These are phyloP conservation scores for Actinomortierella wolfii DNA, from an alignment of 371 early-diverging fungal species.

Conservation along the genomic window DNA sequence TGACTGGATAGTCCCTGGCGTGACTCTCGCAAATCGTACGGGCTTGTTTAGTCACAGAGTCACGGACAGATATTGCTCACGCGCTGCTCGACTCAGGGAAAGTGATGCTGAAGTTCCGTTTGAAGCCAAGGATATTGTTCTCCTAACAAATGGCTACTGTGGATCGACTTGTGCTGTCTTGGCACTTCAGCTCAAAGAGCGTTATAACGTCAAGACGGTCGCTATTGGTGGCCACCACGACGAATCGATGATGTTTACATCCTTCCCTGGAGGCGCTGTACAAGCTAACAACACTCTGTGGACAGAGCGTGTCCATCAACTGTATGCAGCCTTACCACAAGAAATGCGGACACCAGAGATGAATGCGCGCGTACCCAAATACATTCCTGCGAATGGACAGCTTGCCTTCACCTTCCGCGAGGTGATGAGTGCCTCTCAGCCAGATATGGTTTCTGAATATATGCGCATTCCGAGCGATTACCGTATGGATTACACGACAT, in stretches of 20 bases:
- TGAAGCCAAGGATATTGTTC: conserved; percentile 19
- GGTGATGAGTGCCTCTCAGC: conserved; percentile 24
- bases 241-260: conserved; percentile 30
- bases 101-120: conserved; percentile 10
- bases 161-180: conserved; percentile 43
- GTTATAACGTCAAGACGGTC: conserved; percentile 24
- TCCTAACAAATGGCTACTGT: conserved; percentile 35
- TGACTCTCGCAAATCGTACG: conserved; percentile 13
- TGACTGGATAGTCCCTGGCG: conserved; percentile 31
- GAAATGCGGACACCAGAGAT: not conserved
- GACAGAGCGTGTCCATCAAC: conserved; percentile 14
- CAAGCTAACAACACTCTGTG: conserved; percentile 38
- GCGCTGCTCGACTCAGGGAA: conserved; percentile 16
- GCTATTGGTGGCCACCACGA: conserved; percentile 39
- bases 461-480: conserved; percentile 30
- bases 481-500: conserved; percentile 28
- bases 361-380: conserved; percentile 8
- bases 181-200: conserved; percentile 38
- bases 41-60: conserved; percentile 23
- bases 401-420: conserved; percentile 37
- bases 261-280: conserved; percentile 43
- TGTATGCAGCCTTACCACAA: conserved; percentile 10
- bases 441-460: conserved; percentile 29
- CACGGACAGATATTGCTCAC: conserved; percentile 29
- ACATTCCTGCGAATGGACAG: conserved; percentile 37